Evolutionary conservation across 2,329 filamentous ascomycete species (phyloP).

Genomic region (Beauveria rudraprayagi): DNA sequence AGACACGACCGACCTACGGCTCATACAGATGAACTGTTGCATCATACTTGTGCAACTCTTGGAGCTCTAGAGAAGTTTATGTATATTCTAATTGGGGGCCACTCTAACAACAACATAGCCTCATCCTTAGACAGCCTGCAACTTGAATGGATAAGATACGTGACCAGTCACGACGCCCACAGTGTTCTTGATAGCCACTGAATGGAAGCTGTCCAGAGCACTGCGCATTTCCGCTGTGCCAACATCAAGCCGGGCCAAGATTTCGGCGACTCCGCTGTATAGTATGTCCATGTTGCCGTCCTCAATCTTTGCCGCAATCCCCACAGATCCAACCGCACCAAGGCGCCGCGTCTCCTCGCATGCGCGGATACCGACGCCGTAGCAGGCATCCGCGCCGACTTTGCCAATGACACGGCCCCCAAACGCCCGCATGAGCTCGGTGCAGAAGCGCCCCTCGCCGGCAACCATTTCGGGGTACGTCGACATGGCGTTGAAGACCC

Average conservation of each 20-base stretch:
- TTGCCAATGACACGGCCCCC: conserved; percentile 34
- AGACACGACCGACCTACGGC: too few species aligned
- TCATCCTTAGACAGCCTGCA: background rate
- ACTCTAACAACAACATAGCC: too few species aligned
- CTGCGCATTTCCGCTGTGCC: conserved; percentile 23
- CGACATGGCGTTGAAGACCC: conserved; percentile 35
- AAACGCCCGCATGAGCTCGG: conserved; percentile 33
- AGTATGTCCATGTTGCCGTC: conserved; percentile 37
- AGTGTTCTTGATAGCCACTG: conserved; percentile 28
- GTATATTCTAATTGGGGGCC: too few species aligned
- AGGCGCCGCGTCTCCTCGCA: conserved; percentile 28
- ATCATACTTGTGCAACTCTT: too few species aligned
- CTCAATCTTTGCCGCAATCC: conserved; percentile 40
- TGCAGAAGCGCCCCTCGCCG: conserved; percentile 39
- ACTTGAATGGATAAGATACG: conserved; percentile 1
- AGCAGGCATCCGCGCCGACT: conserved; percentile 40
- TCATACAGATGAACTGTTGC: too few species aligned
- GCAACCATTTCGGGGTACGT: conserved; percentile 34
- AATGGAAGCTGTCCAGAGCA: conserved; percentile 25
- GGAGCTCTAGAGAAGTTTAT: background rate
- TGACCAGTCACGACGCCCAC: conserved; percentile 28
- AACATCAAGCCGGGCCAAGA: conserved; percentile 35
- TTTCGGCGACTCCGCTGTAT: conserved; percentile 35
- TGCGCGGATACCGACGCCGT: conserved; percentile 34
- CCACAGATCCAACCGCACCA: conserved; percentile 30